Base-by-base conservation (phyloP, 2,329 filamentous ascomycete species). In the Dothistroma pini region DNA sequence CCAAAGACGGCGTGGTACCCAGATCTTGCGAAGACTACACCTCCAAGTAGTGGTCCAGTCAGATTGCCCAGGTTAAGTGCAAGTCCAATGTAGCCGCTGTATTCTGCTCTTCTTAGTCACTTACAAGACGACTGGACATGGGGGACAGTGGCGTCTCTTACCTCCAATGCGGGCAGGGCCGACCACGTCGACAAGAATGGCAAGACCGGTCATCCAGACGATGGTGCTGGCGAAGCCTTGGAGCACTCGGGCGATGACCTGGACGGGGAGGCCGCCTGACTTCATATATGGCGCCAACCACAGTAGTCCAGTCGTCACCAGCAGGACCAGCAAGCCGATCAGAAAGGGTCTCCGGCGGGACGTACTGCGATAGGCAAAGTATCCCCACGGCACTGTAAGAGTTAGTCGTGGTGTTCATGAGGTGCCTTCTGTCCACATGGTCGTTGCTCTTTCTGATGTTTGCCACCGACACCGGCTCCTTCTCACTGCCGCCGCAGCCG, bases 201-300 rank as follows among this genome's bases (percentile, higher is more conserved):
- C 88, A 21, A 86, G 79, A 0, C 88, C 88, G 0, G 89, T 86
- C 0, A 84, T 86, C 87, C 88, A 90, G 16, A 90, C 87, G 4
- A 90, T 81, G 3, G 86, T 85, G 0, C 86, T 86, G 19, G 85
- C 86, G 12, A 84, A 71, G 0, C 88, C 88, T 70, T 91, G 88
- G 14, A 90, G 76, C 7, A 89, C 56, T n/a, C 89, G 80, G 1
- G 85, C 88, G 0, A 84, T 72, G 16, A 89, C 74, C 32, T 89
- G 77, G 1, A 89, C 71, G 0, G 78, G n/a, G 34, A 56, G 48
- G 21, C 48, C 48, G 19, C 19, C 19, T 2, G 48, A 32, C 22
- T 51, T 51, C 53, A 89, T 81, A 11, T 78, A 81, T n/a, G 78
- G 81, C 4, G 87, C 86, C 5, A 90, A 73, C 66, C 86, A 88